Percentiles rank a stretch among this genome's conserved stretches.
Conservation (phyloP, 768 basidiomycete species). For the Termitomyces sp. region DNA sequence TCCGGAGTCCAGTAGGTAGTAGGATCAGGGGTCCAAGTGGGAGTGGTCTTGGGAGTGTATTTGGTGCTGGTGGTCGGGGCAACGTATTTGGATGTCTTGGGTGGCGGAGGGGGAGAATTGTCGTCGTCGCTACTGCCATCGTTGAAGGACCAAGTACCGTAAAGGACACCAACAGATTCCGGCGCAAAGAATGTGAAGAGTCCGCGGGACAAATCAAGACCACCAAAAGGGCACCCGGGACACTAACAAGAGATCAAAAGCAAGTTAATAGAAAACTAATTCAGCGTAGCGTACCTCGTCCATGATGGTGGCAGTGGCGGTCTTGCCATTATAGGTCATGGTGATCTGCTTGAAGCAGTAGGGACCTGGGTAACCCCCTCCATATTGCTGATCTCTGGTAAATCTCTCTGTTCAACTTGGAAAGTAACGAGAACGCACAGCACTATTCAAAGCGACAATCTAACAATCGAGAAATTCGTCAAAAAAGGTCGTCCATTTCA, state of each 20-base stretch:
- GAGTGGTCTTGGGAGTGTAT: constrained; percentile 8
- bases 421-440: constrained; percentile 23
- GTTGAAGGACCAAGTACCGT: constrained; percentile 46
- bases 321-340: constrained; percentile 58
- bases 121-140: constrained; percentile 21
- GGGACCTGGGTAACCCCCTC: constrained; percentile 34
- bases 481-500: not conserved
- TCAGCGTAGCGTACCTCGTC: constrained; percentile 44
- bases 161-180: constrained; percentile 41
- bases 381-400: constrained; percentile 50
- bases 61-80: constrained; percentile 14
- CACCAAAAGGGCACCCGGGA: constrained; percentile 36
- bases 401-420: not conserved
- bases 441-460: constrained; percentile 31
- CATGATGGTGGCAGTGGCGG: constrained; percentile 51
- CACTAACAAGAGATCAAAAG: not conserved
- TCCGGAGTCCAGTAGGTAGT: constrained; percentile 14
- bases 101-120: constrained; percentile 3
- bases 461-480: constrained; percentile 6
- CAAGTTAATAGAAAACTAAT: constrained; percentile 14
- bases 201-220: constrained; percentile 58
- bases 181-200: constrained; percentile 53
- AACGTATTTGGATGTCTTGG: constrained; percentile 6
- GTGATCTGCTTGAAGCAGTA: constrained; percentile 62
- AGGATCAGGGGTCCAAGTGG: constrained; percentile 17